Percentiles rank a stretch among this genome's conserved stretches.
These are phyloP conservation scores for Fomitopsis palustris DNA, from an alignment of 1,284 basidiomycete species.

Conservation along the genomic window DNA sequence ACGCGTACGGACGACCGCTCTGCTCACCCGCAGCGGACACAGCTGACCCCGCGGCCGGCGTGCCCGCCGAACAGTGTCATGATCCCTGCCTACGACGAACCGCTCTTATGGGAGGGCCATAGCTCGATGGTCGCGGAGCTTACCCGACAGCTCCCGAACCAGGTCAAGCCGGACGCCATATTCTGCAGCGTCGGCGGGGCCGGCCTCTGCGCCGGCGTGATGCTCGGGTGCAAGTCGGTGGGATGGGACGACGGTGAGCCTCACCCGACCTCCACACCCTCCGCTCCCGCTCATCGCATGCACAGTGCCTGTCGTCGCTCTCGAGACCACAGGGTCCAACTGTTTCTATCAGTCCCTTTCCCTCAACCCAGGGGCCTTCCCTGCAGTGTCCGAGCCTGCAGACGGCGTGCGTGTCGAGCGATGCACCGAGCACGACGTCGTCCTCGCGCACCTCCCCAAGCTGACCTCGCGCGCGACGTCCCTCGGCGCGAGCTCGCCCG, in stretches of 20 bases:
- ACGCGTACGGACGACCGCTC: conserved; percentile 47
- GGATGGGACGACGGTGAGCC: conserved; percentile 62
- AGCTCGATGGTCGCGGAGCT: conserved; percentile 68
- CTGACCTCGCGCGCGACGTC: conserved; percentile 67
- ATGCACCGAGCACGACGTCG: conserved; percentile 39
- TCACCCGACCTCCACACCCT: background rate
- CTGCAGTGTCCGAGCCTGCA: conserved; percentile 6
- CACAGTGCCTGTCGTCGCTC: conserved; percentile 57
- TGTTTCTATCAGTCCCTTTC: conserved; percentile 70
- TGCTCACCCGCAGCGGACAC: background rate
- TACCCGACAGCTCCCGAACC: conserved; percentile 40
- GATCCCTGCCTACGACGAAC: conserved; percentile 68
- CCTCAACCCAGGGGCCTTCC: conserved; percentile 46
- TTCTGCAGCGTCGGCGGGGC: conserved; percentile 76
- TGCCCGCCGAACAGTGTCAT: conserved; percentile 42
- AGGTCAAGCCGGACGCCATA: conserved; percentile 58
- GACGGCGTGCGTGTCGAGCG: conserved; percentile 34
- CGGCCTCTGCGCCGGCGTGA: conserved; percentile 65
- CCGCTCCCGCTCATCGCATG: background rate
- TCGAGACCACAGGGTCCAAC: conserved; percentile 69
- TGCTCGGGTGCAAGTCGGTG: conserved; percentile 54
- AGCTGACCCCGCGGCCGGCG: background rate
- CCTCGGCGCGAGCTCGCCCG: conserved; percentile 63
- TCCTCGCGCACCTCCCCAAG: conserved; percentile 49
- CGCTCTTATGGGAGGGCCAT: conserved; percentile 69